Conservation (phyloP, 2,329 filamentous ascomycete species). For the Cytospora piceicola region DNA sequence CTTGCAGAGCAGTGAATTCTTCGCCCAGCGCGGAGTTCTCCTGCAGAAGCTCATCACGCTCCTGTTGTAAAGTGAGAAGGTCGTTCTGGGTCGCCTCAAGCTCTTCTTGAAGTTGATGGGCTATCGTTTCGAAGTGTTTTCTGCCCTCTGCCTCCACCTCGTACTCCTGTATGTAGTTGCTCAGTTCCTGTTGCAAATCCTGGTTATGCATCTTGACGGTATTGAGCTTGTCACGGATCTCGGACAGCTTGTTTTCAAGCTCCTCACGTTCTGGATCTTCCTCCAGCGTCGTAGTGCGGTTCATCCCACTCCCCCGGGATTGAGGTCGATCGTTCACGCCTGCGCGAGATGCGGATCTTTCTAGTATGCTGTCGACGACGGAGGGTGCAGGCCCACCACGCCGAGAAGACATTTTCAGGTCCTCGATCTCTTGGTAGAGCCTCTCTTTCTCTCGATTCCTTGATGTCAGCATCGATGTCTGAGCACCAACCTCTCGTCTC, state of each 20-base stretch:
- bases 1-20: conserved; percentile 64
- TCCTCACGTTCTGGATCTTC: conserved; percentile 84
- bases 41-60: conserved; percentile 83
- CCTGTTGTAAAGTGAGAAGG: conserved; percentile 74
- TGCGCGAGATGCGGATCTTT: conserved; percentile 88
- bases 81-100: conserved; percentile 80
- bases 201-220: conserved; percentile 88
- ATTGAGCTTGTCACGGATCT: conserved; percentile 84
- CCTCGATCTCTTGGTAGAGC: conserved; percentile 95
- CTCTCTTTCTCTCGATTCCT: conserved; percentile 93
- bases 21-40: conserved; percentile 60
- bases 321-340: conserved; percentile 69
- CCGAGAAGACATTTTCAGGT: conserved; percentile 85
- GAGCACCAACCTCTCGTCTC: conserved; percentile 88
- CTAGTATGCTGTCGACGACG: conserved; percentile 86
- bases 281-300: conserved; percentile 61
- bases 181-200: conserved; percentile 80
- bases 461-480: conserved; percentile 96
- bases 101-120: conserved; percentile 74
- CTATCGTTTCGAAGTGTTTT: conserved; percentile 61
- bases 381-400: conserved; percentile 66
- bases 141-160: conserved; percentile 70
- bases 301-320: conserved; percentile 73
- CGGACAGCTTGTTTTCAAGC: conserved; percentile 80
- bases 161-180: conserved; percentile 78